A percentile compares a stretch with the other conserved stretches of the same genome.
Conservation (phyloP, 192 early-diverging fungal genomes). For the Mortierella alpina region DNA sequence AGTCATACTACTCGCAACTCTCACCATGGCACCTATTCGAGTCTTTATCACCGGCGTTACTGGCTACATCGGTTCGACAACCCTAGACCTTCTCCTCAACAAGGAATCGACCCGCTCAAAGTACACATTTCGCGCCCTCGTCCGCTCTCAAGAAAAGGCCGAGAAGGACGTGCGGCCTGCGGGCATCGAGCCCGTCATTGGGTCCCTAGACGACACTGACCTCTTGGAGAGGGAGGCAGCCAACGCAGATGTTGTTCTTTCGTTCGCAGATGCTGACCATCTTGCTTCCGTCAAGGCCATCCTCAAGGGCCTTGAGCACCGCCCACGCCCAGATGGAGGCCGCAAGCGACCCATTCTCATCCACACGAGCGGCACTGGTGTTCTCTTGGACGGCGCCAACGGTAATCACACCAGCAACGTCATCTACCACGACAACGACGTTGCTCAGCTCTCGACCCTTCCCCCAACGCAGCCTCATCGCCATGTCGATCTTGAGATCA, state of each 20-base stretch:
- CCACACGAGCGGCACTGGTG: constrained; percentile 46
- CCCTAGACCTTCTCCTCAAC: constrained; percentile 26
- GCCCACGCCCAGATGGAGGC: constrained; percentile 2
- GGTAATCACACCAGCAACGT: constrained; percentile 8
- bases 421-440: constrained; percentile 38
- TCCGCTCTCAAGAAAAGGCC: constrained; percentile 27
- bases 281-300: constrained; percentile 26
- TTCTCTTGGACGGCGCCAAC: constrained; percentile 21
- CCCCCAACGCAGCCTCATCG: constrained; percentile 23
- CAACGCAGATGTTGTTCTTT: constrained; percentile 39
- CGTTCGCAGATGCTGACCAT: constrained; percentile 40
- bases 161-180: constrained; percentile 22
- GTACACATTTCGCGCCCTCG: constrained; percentile 29
- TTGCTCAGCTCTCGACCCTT: constrained; percentile 11
- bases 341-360: constrained; percentile 40
- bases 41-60: constrained; percentile 40
- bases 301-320: constrained; percentile 17
- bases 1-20: too few relatives aligned
- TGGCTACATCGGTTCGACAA: constrained; percentile 40
- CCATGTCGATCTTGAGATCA: constrained; percentile 28
- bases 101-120: neutral
- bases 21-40: constrained; percentile 20
- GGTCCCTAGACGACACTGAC: constrained; percentile 23
- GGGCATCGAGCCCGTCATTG: constrained; percentile 42
- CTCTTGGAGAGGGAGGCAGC: constrained; percentile 18